A percentile compares a stretch with the other conserved stretches of the same genome.
Conservation (phyloP, 2,329 filamentous ascomycete genomes). For the Xylaria sp. region DNA sequence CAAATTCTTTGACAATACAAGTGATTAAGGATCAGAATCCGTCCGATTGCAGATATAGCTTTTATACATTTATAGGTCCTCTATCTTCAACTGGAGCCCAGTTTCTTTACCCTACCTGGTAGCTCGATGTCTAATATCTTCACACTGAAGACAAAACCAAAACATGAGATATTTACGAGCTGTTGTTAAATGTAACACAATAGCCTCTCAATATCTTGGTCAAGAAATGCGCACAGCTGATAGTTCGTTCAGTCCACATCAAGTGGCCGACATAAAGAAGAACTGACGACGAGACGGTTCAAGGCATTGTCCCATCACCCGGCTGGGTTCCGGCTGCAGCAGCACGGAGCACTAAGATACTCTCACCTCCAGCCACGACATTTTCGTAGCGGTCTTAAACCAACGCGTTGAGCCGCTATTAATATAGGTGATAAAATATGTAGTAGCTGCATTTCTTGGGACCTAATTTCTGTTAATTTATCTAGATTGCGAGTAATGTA, state of each 20-base stretch:
- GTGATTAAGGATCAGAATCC: too few relatives aligned
- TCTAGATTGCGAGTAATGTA: conserved; percentile 20
- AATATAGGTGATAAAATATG: conserved; percentile 18
- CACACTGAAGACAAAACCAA: background rate
- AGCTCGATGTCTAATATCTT: background rate
- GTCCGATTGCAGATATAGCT: too few relatives aligned
- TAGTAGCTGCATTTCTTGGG: background rate
- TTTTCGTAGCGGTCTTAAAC: background rate
- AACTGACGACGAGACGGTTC: background rate
- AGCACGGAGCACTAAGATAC: background rate
- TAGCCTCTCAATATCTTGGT: background rate
- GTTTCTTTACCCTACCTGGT: background rate
- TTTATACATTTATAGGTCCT: too few relatives aligned
- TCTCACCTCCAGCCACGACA: conserved; percentile 11
- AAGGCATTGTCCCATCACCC: background rate
- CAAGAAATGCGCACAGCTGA: background rate
- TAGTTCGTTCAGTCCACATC: background rate
- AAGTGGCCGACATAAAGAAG: background rate
- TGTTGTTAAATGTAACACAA: background rate
- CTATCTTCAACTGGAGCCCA: background rate
- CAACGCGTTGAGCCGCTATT: background rate
- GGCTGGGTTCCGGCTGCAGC: background rate
- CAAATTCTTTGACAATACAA: background rate
- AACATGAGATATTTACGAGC: background rate
- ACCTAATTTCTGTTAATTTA: conserved; percentile 1